These are phyloP conservation scores for Mycena olivaceomarginata DNA, from an alignment of 768 basidiomycete genomes.

Conservation along the genomic window DNA sequence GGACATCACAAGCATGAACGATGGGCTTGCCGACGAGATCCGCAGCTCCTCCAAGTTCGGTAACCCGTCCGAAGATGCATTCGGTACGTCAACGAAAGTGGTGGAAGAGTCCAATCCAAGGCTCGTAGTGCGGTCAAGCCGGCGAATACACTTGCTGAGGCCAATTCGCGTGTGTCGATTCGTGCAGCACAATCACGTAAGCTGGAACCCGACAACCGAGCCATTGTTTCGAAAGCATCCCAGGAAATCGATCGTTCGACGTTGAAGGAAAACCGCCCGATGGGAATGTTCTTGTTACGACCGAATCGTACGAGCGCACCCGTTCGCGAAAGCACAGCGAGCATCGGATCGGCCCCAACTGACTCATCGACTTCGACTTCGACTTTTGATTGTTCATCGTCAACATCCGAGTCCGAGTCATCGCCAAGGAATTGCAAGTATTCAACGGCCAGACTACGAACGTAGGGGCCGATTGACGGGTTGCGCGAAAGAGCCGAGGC, in stretches of 20 bases:
- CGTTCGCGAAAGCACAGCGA: constrained; percentile 6
- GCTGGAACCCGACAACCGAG: neutral
- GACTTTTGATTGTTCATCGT: neutral
- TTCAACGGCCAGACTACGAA: neutral
- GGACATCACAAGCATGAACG: constrained; percentile 4
- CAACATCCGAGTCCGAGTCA: neutral
- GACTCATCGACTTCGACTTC: too few species aligned
- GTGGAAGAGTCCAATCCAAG: neutral
- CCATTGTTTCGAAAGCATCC: constrained; percentile 14
- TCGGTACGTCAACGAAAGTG: neutral
- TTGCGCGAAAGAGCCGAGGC: neutral
- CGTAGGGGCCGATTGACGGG: neutral
- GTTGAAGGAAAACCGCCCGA: neutral
- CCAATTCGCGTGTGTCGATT: neutral
- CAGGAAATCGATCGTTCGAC: constrained; percentile 4
- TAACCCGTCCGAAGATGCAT: neutral
- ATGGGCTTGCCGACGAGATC: neutral
- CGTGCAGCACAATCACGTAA: neutral
- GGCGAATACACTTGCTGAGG: neutral
- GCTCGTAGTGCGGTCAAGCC: neutral
- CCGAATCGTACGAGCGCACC: neutral
- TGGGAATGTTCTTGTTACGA: neutral
- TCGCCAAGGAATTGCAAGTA: neutral
- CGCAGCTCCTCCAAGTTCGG: constrained; percentile 3
- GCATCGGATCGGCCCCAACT: neutral